Evolutionary conservation across 1,284 basidiomycete species (phyloP).

Genomic region (Phaffia rhodozyma): DNA sequence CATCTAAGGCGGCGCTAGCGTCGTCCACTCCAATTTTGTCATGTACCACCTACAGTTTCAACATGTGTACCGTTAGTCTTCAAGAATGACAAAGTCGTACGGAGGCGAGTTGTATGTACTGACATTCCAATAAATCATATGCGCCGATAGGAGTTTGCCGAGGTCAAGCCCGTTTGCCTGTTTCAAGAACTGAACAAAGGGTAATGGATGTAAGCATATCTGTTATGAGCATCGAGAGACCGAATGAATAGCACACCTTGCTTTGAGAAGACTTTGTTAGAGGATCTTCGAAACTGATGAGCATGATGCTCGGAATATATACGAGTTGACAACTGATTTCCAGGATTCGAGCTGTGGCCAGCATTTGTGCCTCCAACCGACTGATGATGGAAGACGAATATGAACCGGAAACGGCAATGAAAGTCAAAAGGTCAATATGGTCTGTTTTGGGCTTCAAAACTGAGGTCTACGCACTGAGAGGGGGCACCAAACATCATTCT

Average conservation of each 20-base stretch:
- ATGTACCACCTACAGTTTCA: conserved; percentile 54
- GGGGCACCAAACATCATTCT: conserved; percentile 59
- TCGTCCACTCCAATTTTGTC: conserved; percentile 71
- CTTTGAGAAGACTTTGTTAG: conserved; percentile 74
- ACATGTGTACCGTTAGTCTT: neutral
- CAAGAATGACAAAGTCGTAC: too few relatives aligned
- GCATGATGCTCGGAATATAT: conserved; percentile 73
- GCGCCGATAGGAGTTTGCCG: conserved; percentile 64
- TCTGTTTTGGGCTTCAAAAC: too few relatives aligned
- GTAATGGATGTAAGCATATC: too few relatives aligned
- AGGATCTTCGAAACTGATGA: conserved; percentile 70
- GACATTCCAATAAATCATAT: conserved; percentile 69
- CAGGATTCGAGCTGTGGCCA: conserved; percentile 70
- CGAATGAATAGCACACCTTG: conserved; percentile 35
- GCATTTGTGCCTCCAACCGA: conserved; percentile 73
- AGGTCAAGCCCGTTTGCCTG: conserved; percentile 63
- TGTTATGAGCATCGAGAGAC: neutral
- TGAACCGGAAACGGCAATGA: too few relatives aligned
- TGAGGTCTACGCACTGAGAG: conserved; percentile 41
- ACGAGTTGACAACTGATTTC: conserved; percentile 74
- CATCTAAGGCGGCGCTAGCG: conserved; percentile 59
- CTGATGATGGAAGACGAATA: too few relatives aligned
- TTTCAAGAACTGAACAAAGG: conserved; percentile 46
- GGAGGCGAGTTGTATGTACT: conserved; percentile 19
- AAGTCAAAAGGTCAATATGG: too few relatives aligned